Conservation (phyloP, 2,329 filamentous ascomycete species). For the Diaporthe vaccinii region DNA sequence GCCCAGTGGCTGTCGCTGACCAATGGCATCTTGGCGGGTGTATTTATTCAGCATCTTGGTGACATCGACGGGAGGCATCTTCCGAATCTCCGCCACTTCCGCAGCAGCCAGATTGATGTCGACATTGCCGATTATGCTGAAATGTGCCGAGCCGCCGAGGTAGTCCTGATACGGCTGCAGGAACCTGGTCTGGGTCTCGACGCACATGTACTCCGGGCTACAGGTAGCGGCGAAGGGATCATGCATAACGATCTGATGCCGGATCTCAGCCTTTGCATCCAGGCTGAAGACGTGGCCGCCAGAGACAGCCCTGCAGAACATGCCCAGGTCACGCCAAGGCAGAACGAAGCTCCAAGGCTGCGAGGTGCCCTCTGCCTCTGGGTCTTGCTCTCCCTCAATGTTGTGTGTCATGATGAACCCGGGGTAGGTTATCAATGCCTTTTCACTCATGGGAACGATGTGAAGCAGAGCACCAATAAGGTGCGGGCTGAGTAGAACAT, state of each 20-base stretch:
- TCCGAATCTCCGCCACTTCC: not conserved
- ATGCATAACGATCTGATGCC: not conserved
- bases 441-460: not conserved
- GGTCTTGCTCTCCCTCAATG: conserved; percentile 5
- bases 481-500: not conserved
- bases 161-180: conserved; percentile 4
- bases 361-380: not conserved
- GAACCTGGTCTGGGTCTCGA: not conserved
- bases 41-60: not conserved
- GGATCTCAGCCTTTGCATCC: not conserved
- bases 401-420: conserved; percentile 16
- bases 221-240: not conserved
- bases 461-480: not conserved
- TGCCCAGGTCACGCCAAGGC: not conserved
- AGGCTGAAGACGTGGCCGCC: conserved; percentile 10
- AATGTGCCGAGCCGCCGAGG: not conserved
- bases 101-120: not conserved
- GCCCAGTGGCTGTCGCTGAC: not conserved
- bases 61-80: not conserved
- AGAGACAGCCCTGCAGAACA: conserved; percentile 7
- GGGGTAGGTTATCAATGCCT: not conserved
- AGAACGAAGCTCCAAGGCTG: conserved; percentile 1
- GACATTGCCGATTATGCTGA: not conserved
- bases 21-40: not conserved
- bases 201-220: not conserved